Conservation (phyloP, 2,329 filamentous ascomycete species). For the Ceratocystis albifundus region DNA sequence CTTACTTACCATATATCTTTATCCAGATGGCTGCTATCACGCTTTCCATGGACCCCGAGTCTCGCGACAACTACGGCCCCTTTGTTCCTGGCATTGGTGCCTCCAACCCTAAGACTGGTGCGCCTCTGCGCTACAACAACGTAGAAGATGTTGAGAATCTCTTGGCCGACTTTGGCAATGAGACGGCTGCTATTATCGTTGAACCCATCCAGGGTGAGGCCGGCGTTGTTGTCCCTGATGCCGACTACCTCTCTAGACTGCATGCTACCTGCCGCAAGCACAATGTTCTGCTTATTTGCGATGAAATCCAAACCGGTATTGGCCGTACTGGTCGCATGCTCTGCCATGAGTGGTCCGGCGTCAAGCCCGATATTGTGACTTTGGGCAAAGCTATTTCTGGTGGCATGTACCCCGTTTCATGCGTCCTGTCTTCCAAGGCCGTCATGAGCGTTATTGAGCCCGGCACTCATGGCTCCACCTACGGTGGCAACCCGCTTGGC, state of each 20-base stretch:
- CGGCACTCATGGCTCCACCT: conserved; percentile 95
- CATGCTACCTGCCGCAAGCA: conserved; percentile 83
- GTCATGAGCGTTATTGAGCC: conserved; percentile 94
- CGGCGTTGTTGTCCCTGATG: conserved; percentile 87
- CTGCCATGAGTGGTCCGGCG: conserved; percentile 85
- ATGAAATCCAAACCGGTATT: conserved; percentile 98
- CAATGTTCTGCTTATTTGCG: conserved; percentile 90
- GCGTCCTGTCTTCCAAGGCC: conserved; percentile 75
- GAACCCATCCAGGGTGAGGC: conserved; percentile 97
- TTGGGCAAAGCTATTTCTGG: conserved; percentile 96
- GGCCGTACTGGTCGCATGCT: conserved; percentile 89
- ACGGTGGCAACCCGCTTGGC: conserved; percentile 90
- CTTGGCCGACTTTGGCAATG: conserved; percentile 66
- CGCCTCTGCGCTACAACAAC: conserved; percentile 76
- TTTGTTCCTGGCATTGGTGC: conserved; percentile 85
- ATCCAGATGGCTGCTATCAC: conserved; percentile 81
- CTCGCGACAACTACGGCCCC: conserved; percentile 90
- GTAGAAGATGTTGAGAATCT: conserved; percentile 67
- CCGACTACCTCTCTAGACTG: conserved; percentile 71
- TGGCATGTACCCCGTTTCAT: conserved; percentile 98
- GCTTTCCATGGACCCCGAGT: conserved; percentile 89
- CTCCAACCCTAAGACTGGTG: conserved; percentile 58
- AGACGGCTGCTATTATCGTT: conserved; percentile 84
- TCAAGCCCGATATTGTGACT: conserved; percentile 90
- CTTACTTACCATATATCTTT: conserved; percentile 17